These are phyloP conservation scores for Wickerhamiella brachini DNA, from an alignment of 805 yeast species.

Conservation along the genomic window DNA sequence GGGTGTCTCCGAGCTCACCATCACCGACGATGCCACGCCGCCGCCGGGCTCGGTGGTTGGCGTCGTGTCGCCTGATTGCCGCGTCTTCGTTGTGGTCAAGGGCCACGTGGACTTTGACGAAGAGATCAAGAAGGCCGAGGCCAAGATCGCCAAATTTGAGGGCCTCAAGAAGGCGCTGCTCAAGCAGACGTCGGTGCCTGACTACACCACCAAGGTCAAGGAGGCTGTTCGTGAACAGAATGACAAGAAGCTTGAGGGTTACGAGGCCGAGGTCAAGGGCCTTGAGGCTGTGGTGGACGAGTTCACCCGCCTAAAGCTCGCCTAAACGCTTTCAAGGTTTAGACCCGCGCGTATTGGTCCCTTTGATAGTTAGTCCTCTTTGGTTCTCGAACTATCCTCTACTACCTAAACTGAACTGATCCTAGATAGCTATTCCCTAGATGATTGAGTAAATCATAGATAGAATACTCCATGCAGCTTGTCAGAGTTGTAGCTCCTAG, in stretches of 20 bases:
- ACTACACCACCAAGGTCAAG: conserved; percentile 77
- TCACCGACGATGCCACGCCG: conserved; percentile 44
- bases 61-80: conserved; percentile 65
- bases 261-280: conserved; percentile 79
- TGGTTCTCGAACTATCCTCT: no score
- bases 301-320: conserved; percentile 36
- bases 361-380: no score
- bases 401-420: no score
- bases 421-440: no score
- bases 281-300: conserved; percentile 73
- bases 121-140: conserved; percentile 70
- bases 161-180: conserved; percentile 48
- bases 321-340: neutral
- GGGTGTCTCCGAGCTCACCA: conserved; percentile 65
- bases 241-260: conserved; percentile 48
- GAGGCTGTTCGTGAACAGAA: conserved; percentile 71
- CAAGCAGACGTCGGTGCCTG: conserved; percentile 56
- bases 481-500: no score
- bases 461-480: no score
- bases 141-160: conserved; percentile 55
- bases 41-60: conserved; percentile 87
- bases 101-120: conserved; percentile 89
- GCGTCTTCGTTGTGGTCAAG: conserved; percentile 82
- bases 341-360: no score
- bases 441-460: no score